phyloP scores from a whole-genome alignment of 441 rosid genomes.

The Eutrema salsugineum region DNA sequence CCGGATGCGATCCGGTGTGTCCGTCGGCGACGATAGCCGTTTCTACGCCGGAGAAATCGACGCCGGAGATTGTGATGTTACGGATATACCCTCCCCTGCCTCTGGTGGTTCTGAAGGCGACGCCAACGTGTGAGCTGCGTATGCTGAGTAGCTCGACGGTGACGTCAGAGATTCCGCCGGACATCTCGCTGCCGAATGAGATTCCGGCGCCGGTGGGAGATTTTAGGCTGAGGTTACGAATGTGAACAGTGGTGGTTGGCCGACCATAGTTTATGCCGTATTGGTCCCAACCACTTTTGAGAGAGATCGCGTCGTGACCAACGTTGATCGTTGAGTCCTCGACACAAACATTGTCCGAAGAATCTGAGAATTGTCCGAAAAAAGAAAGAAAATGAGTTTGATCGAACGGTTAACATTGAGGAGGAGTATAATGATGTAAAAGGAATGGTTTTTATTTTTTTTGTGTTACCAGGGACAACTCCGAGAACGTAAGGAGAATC shows the following conservation, averaged over 20 bases:
- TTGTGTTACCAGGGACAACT: conserved; percentile 65
- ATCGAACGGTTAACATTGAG: neutral
- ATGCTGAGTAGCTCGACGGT: conserved; percentile 46
- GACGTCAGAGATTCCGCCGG: conserved; percentile 78
- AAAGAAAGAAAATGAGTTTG: neutral
- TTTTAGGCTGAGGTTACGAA: conserved; percentile 55
- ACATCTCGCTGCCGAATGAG: conserved; percentile 95
- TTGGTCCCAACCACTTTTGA: conserved; percentile 97
- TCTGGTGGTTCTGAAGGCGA: conserved; percentile 60
- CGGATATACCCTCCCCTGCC: conserved; percentile 85
- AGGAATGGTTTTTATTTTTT: neutral
- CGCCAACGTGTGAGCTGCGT: conserved; percentile 48
- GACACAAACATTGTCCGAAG: conserved; percentile 76
- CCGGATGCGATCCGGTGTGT: conserved; percentile 65
- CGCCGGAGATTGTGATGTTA: conserved; percentile 48
- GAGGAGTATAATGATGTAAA: neutral
- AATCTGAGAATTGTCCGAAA: conserved; percentile 43
- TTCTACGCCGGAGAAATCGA: conserved; percentile 33
- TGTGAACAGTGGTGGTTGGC: conserved; percentile 52
- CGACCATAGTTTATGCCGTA: conserved; percentile 73
- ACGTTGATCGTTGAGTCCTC: conserved; percentile 68
- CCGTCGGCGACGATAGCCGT: conserved; percentile 56
- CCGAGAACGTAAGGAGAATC: conserved; percentile 72
- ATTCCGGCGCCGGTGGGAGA: conserved; percentile 69
- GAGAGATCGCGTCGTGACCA: conserved; percentile 71